These are phyloP conservation scores for Ormosia semicastrata DNA, from an alignment of 306 rosid genomes.

Conservation along the genomic window DNA sequence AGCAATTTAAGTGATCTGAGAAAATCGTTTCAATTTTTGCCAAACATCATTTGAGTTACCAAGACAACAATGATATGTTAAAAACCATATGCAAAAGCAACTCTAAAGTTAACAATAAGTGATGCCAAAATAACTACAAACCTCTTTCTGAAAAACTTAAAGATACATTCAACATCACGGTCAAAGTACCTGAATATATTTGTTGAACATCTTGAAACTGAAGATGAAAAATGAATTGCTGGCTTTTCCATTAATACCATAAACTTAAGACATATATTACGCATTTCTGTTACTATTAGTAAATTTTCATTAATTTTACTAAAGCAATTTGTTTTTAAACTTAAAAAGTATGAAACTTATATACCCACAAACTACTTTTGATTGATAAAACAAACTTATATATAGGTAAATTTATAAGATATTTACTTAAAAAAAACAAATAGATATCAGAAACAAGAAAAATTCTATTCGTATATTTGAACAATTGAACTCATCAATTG, in stretches of 20 bases:
- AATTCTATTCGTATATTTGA: too few relatives aligned
- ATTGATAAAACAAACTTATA: background rate
- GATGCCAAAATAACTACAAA: conserved; percentile 31
- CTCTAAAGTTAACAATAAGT: conserved; percentile 3
- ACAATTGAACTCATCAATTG: background rate
- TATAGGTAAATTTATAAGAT: background rate
- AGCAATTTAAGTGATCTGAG: background rate
- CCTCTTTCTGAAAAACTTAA: conserved; percentile 88
- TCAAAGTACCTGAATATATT: conserved; percentile 77
- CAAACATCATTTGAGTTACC: background rate
- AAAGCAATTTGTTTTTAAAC: background rate
- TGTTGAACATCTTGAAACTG: background rate
- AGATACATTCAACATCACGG: conserved; percentile 91
- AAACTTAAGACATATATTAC: background rate
- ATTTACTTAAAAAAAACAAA: background rate
- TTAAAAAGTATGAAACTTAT: background rate
- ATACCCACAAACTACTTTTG: background rate
- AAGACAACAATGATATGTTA: background rate
- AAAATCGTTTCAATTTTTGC: background rate
- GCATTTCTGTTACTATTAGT: background rate
- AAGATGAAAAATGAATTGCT: background rate
- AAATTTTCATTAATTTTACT: background rate
- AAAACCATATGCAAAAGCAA: conserved; percentile 5
- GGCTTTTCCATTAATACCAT: background rate
- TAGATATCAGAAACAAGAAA: background rate